These are phyloP conservation scores for Panellus pusillus DNA, from an alignment of 768 basidiomycete genomes.

Conservation along the genomic window DNA sequence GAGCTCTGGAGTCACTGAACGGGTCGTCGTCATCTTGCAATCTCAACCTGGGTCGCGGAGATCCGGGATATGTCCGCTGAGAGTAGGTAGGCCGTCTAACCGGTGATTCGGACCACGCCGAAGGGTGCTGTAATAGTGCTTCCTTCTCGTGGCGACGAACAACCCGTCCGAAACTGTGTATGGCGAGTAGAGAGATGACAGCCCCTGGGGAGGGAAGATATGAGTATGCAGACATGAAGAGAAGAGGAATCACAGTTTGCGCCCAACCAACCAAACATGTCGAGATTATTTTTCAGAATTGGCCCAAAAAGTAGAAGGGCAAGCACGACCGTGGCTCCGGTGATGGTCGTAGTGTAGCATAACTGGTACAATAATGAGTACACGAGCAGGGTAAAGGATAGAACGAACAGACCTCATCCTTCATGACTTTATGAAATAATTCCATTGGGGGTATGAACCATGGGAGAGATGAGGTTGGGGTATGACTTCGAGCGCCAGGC, in stretches of 20 bases:
- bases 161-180: constrained; percentile 62
- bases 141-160: constrained; percentile 63
- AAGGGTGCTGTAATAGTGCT: constrained; percentile 49
- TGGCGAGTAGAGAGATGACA: constrained; percentile 52
- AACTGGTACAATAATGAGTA: constrained; percentile 35
- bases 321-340: constrained; percentile 46
- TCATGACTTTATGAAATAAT: constrained; percentile 56
- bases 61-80: constrained; percentile 2
- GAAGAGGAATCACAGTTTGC: constrained; percentile 47
- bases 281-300: constrained; percentile 44
- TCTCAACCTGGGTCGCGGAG: neutral
- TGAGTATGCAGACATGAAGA: neutral
- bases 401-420: constrained; percentile 53
- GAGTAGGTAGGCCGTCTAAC: constrained; percentile 23
- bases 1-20: constrained; percentile 19
- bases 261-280: constrained; percentile 51
- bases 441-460: constrained; percentile 53
- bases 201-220: constrained; percentile 41
- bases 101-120: constrained; percentile 24
- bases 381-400: neutral
- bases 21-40: constrained; percentile 9
- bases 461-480: constrained; percentile 29
- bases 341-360: constrained; percentile 55
- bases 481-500: constrained; percentile 15
- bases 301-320: constrained; percentile 53